A percentile compares a stretch with the other conserved stretches of the same genome.
Evolutionary conservation across 2,329 filamentous ascomycete genomes (phyloP).

Genomic region (Claviceps fusiformis): DNA sequence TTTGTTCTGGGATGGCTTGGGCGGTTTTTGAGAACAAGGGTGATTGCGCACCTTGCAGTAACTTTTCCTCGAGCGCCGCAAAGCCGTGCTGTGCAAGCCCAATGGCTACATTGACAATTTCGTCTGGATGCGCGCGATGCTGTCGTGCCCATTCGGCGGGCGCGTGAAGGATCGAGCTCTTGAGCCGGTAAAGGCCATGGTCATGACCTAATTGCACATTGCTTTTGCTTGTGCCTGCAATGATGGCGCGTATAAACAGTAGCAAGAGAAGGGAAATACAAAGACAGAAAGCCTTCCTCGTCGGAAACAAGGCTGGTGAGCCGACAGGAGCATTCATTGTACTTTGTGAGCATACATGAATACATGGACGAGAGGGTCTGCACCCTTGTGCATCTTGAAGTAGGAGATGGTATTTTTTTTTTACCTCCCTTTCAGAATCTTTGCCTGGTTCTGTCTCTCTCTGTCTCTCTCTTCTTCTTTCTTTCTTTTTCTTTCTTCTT

Average conservation of each 20-base stretch:
- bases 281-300: neutral
- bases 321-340: neutral
- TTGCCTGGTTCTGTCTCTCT: neutral
- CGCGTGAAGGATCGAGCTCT: neutral
- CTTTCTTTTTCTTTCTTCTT: neutral
- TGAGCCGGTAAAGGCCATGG: neutral
- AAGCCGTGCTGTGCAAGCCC: neutral
- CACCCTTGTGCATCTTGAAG: neutral
- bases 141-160: neutral
- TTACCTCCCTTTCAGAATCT: no score
- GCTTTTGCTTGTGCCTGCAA: neutral
- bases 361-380: neutral
- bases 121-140: neutral
- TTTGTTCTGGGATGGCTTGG: no score
- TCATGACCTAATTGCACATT: no score
- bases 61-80: neutral
- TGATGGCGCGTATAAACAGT: no score
- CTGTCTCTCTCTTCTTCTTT: neutral
- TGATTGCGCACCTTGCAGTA: neutral
- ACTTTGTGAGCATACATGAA: neutral
- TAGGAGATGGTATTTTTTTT: neutral
- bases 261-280: neutral
- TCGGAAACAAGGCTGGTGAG: no score
- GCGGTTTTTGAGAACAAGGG: no score
- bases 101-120: neutral